Base-by-base conservation (phyloP, 1,284 basidiomycete genomes). In the Phlebopus sp. region DNA sequence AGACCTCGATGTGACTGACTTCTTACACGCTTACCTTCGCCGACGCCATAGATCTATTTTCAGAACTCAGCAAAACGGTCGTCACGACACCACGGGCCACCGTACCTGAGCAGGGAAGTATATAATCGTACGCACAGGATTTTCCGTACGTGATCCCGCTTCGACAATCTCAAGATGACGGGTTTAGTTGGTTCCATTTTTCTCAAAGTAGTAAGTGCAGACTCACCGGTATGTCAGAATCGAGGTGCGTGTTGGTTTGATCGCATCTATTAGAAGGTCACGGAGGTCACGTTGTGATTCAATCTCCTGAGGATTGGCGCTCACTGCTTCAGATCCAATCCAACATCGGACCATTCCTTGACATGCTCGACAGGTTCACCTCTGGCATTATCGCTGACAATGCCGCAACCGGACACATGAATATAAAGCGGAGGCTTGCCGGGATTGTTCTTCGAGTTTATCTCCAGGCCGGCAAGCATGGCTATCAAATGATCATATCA, bases 81-180 rank as follows among this genome's bases (percentile, higher is more conserved):
- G 13, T 29, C 18, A 17, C 4, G 10, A 46, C 9, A 25, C 19
- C 47, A 11, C 21, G 8, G 21, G 14, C 25, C 19, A 9, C 3
- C 52, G 38, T 47, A 64, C 63, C 61, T 65, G 64, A 36, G 42
- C 62, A 11, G 72, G 72, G 40, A 59, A 69, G 29, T 70, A 53
- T 44, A 74, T 70, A 29, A 71, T 67, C 3, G 74, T 73, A 29
- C 73, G 69, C 25, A 76, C 54, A n/a, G 68, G 69, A 45, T 68
- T 67, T 50, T 73, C 63, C 21, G 60, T 65, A 14, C 68, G 64
- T 5, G 62, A 67, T 10, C 70, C 73, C 6, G 71, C 71, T 49
- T 65, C 67, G 6, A 70, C 57, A 42, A 76, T 70, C 62, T 63
- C 23, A 27, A 17, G 44, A 29, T 27, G 30, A 19, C 4, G 37